Evolutionary conservation across 805 yeast species (phyloP).

Genomic region (Candida oleophila): DNA sequence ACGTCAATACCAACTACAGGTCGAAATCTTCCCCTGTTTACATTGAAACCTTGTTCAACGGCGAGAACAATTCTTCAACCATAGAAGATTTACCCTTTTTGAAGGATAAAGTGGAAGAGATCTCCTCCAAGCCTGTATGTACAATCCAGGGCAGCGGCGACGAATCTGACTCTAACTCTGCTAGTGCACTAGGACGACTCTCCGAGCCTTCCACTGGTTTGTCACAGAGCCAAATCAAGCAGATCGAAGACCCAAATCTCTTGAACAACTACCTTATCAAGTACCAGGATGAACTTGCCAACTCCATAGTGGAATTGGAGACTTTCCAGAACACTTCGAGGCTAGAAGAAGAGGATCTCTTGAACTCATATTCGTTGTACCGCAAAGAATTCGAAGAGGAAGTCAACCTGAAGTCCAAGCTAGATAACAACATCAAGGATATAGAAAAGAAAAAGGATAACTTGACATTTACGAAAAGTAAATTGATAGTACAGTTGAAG

Average conservation of each 20-base stretch:
- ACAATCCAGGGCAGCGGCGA: neutral
- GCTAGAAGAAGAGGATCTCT: constrained; percentile 16
- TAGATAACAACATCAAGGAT: constrained; percentile 31
- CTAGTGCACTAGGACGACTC: constrained; percentile 4
- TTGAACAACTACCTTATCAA: constrained; percentile 23
- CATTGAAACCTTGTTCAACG: constrained; percentile 23
- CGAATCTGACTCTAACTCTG: constrained; percentile 7
- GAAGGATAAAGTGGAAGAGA: constrained; percentile 1
- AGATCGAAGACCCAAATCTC: constrained; percentile 16
- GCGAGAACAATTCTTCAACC: neutral
- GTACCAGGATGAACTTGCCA: constrained; percentile 26
- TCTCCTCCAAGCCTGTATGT: neutral
- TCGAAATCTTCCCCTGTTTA: constrained; percentile 33
- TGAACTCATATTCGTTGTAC: constrained; percentile 28
- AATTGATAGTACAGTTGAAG: constrained; percentile 23
- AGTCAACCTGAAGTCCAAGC: constrained; percentile 24
- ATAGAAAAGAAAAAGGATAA: constrained; percentile 31
- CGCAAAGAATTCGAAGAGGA: constrained; percentile 39
- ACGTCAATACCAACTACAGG: constrained; percentile 32
- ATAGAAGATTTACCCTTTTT: constrained; percentile 3
- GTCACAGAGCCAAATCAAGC: constrained; percentile 11
- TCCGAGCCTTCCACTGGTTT: neutral
- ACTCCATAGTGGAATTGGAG: constrained; percentile 19
- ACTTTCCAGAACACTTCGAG: constrained; percentile 12
- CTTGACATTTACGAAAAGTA: constrained; percentile 31